Percentiles rank a stretch among this genome's conserved stretches.
These are phyloP conservation scores for Heliamphora pulchella DNA, from an alignment of 179 eudicot species.

Conservation along the genomic window DNA sequence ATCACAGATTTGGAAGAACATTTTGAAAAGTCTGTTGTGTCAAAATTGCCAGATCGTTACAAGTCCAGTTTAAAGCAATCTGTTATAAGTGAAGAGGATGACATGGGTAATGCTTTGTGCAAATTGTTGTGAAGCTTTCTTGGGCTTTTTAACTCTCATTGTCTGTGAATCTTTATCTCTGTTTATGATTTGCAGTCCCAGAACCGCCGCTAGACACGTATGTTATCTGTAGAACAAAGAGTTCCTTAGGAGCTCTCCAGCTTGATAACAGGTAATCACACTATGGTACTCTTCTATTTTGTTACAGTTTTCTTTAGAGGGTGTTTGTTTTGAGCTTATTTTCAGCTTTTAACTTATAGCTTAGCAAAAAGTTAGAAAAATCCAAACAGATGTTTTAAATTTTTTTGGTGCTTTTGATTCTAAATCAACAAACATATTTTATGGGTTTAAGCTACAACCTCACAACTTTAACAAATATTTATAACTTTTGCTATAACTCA, in stretches of 20 bases:
- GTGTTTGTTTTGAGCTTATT: too few species aligned
- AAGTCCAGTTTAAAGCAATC: slow-evolving; percentile 88
- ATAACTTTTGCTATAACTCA: too few species aligned
- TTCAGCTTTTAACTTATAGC: too few species aligned
- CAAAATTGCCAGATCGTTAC: slow-evolving; percentile 72
- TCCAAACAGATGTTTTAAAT: too few species aligned
- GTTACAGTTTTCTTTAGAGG: neutral
- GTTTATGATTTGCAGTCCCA: slow-evolving; percentile 41
- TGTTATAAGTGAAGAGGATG: slow-evolving; percentile 80
- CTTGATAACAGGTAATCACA: slow-evolving; percentile 66
- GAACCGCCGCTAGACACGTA: slow-evolving; percentile 66
- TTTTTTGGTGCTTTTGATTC: too few species aligned
- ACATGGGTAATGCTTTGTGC: slow-evolving; percentile 64
- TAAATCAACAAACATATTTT: too few species aligned
- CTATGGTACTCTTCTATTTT: neutral
- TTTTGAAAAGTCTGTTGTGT: slow-evolving; percentile 67
- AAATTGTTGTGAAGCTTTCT: too few species aligned
- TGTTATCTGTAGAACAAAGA: slow-evolving; percentile 74
- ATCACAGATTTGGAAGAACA: slow-evolving; percentile 51
- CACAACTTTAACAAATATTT: too few species aligned
- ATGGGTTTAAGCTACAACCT: too few species aligned
- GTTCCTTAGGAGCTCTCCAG: slow-evolving; percentile 65
- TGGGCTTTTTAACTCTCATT: too few species aligned
- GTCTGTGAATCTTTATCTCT: neutral
- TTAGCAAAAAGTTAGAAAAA: too few species aligned